These are phyloP conservation scores for Fomitopsis pulvina DNA, from an alignment of 768 basidiomycete species.

Conservation along the genomic window DNA sequence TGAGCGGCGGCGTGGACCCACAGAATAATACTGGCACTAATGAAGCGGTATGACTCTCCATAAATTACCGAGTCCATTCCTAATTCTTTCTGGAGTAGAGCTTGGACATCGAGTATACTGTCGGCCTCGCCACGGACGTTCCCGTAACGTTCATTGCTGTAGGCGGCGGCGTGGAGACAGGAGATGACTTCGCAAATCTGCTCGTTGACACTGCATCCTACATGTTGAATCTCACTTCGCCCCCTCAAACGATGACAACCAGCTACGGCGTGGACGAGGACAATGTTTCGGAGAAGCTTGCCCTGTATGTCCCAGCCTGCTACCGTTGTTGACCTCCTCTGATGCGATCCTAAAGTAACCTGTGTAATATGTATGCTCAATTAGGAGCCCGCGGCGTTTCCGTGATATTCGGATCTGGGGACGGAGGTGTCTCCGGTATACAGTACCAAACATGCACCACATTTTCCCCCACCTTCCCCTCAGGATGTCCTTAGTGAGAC, in stretches of 20 bases:
- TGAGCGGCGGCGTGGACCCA: conserved; percentile 55
- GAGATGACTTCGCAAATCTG: conserved; percentile 43
- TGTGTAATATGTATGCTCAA: conserved; percentile 27
- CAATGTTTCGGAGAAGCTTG: conserved; percentile 29
- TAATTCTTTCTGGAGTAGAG: conserved; percentile 7
- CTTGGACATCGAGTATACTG: conserved; percentile 14
- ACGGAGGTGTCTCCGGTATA: conserved; percentile 53
- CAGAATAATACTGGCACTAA: conserved; percentile 36
- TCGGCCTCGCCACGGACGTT: conserved; percentile 13
- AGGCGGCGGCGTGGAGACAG: conserved; percentile 32
- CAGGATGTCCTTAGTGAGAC: conserved; percentile 31
- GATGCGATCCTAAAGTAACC: conserved; percentile 33
- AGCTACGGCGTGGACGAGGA: conserved; percentile 25
- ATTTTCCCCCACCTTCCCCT: conserved; percentile 52
- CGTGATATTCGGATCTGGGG: conserved; percentile 29
- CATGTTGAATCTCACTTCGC: conserved; percentile 14
- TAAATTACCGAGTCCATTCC: background rate
- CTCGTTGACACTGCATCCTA: conserved; percentile 32
- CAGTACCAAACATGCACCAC: conserved; percentile 40
- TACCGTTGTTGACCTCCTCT: conserved; percentile 16
- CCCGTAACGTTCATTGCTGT: conserved; percentile 11
- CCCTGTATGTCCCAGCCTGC: conserved; percentile 2
- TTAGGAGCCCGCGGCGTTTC: conserved; percentile 28
- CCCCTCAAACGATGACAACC: conserved; percentile 25
- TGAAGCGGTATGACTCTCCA: conserved; percentile 45